Percentiles rank a stretch among this genome's conserved stretches.
Conservation (phyloP, 2,329 filamentous ascomycete genomes). For the Cercospora sp. region DNA sequence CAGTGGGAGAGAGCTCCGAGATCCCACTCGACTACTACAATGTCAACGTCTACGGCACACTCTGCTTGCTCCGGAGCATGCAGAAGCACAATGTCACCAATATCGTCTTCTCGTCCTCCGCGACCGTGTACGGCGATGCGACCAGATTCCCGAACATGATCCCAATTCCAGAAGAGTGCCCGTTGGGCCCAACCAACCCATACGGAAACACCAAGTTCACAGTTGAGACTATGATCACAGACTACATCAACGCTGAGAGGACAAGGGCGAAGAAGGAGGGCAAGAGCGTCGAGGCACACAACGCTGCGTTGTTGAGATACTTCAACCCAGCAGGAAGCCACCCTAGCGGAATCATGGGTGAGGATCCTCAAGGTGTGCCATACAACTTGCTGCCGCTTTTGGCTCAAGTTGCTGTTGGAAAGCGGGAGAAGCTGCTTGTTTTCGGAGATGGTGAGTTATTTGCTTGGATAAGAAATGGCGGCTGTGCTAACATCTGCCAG, state of each 20-base stretch:
- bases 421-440: conserved; percentile 89
- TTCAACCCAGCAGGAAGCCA: conserved; percentile 97
- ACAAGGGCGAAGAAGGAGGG: conserved; percentile 78
- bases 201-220: conserved; percentile 96
- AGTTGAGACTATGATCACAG: conserved; percentile 88
- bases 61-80: conserved; percentile 85
- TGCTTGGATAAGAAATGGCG: neutral
- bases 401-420: conserved; percentile 92
- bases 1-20: conserved; percentile 91
- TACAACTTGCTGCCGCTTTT: conserved; percentile 94
- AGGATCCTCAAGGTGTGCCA: conserved; percentile 92
- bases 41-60: conserved; percentile 91
- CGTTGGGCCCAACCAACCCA: conserved; percentile 93
- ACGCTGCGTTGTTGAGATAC: conserved; percentile 89
- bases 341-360: conserved; percentile 94
- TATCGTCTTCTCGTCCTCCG: conserved; percentile 97
- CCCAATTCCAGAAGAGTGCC: conserved; percentile 94
- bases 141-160: conserved; percentile 98
- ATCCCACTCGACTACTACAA: conserved; percentile 97
- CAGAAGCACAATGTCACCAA: conserved; percentile 86
- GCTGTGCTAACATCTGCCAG: conserved; percentile 48
- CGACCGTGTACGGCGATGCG: conserved; percentile 97
- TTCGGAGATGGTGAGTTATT: conserved; percentile 78
- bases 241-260: conserved; percentile 84
- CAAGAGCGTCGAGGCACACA: conserved; percentile 79